These are phyloP conservation scores for Leccinum fuscescens DNA, from an alignment of 1,284 basidiomycete species.

Conservation along the genomic window DNA sequence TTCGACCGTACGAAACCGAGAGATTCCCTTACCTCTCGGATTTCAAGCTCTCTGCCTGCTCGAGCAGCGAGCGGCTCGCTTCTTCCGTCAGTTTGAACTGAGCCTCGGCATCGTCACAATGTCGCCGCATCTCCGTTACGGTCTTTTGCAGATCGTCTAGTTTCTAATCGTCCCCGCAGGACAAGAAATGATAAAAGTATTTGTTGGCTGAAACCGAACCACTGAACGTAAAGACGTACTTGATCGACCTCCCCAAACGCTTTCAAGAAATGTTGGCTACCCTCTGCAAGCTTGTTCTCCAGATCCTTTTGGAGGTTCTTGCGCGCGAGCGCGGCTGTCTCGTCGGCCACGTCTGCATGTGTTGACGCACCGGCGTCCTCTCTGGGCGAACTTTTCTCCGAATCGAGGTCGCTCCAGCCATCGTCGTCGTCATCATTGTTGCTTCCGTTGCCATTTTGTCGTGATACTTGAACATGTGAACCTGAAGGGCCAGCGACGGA, in stretches of 20 bases:
- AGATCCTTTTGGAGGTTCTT: slow-evolving; percentile 82
- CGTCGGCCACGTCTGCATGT: slow-evolving; percentile 38
- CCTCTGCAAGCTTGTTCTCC: slow-evolving; percentile 73
- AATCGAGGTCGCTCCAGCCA: slow-evolving; percentile 29
- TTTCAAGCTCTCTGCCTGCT: slow-evolving; percentile 80
- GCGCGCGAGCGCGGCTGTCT: slow-evolving; percentile 67
- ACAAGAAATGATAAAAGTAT: neutral
- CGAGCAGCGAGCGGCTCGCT: slow-evolving; percentile 80
- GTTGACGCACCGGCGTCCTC: slow-evolving; percentile 3
- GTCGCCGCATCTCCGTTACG: slow-evolving; percentile 21
- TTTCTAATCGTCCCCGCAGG: slow-evolving; percentile 13
- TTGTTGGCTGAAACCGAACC: neutral
- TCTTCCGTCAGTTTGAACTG: slow-evolving; percentile 77
- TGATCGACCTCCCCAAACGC: slow-evolving; percentile 87
- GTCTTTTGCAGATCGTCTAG: slow-evolving; percentile 24
- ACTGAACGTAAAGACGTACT: slow-evolving; percentile 46
- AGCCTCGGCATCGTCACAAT: slow-evolving; percentile 48
- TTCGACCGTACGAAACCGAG: neutral
- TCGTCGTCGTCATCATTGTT: slow-evolving; percentile 34
- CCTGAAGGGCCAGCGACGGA: neutral
- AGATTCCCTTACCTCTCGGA: slow-evolving; percentile 64
- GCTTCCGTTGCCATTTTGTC: slow-evolving; percentile 12
- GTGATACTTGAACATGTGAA: slow-evolving; percentile 9
- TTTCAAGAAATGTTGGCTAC: slow-evolving; percentile 76
- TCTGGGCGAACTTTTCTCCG: slow-evolving; percentile 10